A percentile compares a stretch with the other conserved stretches of the same genome.
Conservation (phyloP, 2,329 filamentous ascomycete species). For the Albophoma yamanashiensis region DNA sequence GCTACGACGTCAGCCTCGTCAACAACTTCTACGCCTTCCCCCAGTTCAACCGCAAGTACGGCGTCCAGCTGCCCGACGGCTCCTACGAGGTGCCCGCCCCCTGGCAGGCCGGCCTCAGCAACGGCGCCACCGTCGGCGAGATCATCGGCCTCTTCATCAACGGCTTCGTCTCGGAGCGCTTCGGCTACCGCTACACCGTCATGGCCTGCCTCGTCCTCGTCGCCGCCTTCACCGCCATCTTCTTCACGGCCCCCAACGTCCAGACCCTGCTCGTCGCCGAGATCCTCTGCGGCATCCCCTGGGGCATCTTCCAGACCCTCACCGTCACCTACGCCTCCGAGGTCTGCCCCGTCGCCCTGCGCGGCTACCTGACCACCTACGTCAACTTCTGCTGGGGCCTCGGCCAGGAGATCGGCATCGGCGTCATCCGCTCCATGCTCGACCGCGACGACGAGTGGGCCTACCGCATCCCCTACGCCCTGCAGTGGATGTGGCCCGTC, state of each 20-base stretch:
- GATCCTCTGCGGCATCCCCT: slow-evolving; percentile 52
- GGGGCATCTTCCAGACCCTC: slow-evolving; percentile 48
- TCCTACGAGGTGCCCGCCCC: slow-evolving; percentile 45
- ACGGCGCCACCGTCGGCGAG: slow-evolving; percentile 37
- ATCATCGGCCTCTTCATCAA: slow-evolving; percentile 58
- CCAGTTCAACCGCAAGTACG: slow-evolving; percentile 49
- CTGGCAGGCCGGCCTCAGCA: slow-evolving; percentile 53
- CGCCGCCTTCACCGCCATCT: slow-evolving; percentile 48
- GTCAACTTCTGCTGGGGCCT: slow-evolving; percentile 71
- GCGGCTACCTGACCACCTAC: slow-evolving; percentile 63
- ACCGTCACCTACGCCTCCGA: slow-evolving; percentile 60
- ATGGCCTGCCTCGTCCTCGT: slow-evolving; percentile 44
- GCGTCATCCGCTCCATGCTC: slow-evolving; percentile 61
- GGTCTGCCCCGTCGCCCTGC: slow-evolving; percentile 61
- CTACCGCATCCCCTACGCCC: slow-evolving; percentile 58
- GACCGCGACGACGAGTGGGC: slow-evolving; percentile 56
- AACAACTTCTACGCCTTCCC: slow-evolving; percentile 65
- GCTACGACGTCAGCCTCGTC: slow-evolving; percentile 72
- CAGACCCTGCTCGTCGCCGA: slow-evolving; percentile 48
- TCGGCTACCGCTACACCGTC: slow-evolving; percentile 56
- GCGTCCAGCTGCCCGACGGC: slow-evolving; percentile 32
- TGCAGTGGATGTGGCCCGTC: slow-evolving; percentile 72
- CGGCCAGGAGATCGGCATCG: slow-evolving; percentile 64
- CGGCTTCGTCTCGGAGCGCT: slow-evolving; percentile 54
- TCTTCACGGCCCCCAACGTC: slow-evolving; percentile 54